phyloP scores from a whole-genome alignment of 2,329 filamentous ascomycete species.

The Aspergillus puulaauensis region DNA sequence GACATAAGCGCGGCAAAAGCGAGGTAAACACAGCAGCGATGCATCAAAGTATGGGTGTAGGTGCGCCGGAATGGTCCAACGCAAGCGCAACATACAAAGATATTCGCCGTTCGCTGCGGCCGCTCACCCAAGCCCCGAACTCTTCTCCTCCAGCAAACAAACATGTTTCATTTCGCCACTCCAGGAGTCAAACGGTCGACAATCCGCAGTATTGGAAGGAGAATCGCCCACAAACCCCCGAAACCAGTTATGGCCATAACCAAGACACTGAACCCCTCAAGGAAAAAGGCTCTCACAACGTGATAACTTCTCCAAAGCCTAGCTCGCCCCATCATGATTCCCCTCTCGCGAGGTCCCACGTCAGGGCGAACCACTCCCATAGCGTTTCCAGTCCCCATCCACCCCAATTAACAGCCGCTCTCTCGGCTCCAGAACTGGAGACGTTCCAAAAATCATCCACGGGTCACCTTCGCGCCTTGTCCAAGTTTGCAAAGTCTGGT shows the following conservation, averaged over 20 bases:
- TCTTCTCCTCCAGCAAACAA: conserved; percentile 40
- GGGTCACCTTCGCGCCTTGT: conserved; percentile 82
- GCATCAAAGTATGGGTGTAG: conserved; percentile 30
- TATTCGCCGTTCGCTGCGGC: conserved; percentile 74
- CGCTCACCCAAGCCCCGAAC: conserved; percentile 66
- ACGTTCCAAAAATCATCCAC: conserved; percentile 86
- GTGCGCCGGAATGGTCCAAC: conserved; percentile 33
- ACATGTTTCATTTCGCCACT: conserved; percentile 38
- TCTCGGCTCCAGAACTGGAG: conserved; percentile 72
- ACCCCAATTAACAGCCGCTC: conserved; percentile 40
- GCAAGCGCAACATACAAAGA: conserved; percentile 69
- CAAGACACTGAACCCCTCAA: conserved; percentile 31
- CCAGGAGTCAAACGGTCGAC: conserved; percentile 65
- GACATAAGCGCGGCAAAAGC: conserved; percentile 74
- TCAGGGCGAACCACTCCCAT: conserved; percentile 30
- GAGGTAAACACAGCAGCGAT: conserved; percentile 63
- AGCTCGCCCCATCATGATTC: conserved; percentile 25
- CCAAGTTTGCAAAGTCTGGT: conserved; percentile 73
- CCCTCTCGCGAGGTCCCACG: conserved; percentile 28
- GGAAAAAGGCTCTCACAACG: conserved; percentile 20
- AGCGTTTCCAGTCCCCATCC: conserved; percentile 32
- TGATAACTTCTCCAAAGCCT: conserved; percentile 23
- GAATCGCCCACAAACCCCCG: conserved; percentile 32
- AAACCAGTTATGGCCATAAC: conserved; percentile 25
- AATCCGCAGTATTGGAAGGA: conserved; percentile 44